phyloP scores from a whole-genome alignment of 176 grass and related monocot species.

The Raddia distichophylla region DNA sequence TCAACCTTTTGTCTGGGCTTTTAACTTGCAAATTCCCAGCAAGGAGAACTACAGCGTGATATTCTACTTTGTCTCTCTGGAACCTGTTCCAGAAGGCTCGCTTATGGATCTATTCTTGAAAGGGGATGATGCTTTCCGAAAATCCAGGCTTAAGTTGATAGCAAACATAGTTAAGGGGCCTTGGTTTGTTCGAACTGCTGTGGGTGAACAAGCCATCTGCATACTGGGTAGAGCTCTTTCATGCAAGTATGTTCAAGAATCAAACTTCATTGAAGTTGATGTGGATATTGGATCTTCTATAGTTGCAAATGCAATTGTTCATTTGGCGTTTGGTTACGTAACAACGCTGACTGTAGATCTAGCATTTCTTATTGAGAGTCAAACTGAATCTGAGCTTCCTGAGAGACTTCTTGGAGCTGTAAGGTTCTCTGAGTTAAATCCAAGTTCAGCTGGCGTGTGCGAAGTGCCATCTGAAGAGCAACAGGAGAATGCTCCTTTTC shows the following conservation, averaged over 20 bases:
- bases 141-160: slow-evolving; percentile 93
- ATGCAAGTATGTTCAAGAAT: slow-evolving; percentile 74
- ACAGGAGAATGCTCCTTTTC: slow-evolving; percentile 44
- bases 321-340: slow-evolving; percentile 90
- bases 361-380: slow-evolving; percentile 89
- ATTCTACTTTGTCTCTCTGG: slow-evolving; percentile 71
- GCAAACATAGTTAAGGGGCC: slow-evolving; percentile 85
- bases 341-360: slow-evolving; percentile 81
- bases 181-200: slow-evolving; percentile 94
- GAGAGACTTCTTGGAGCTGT: slow-evolving; percentile 85
- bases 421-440: slow-evolving; percentile 81
- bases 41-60: slow-evolving; percentile 84
- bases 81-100: slow-evolving; percentile 63
- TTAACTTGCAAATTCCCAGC: slow-evolving; percentile 86
- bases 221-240: slow-evolving; percentile 81
- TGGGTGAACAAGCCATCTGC: slow-evolving; percentile 94
- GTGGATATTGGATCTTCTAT: slow-evolving; percentile 96
- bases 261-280: slow-evolving; percentile 88
- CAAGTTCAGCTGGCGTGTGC: slow-evolving; percentile 65
- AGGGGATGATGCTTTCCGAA: slow-evolving; percentile 80
- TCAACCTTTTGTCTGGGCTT: slow-evolving; percentile 88
- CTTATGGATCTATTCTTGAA: slow-evolving; percentile 90
- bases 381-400: slow-evolving; percentile 85
- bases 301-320: slow-evolving; percentile 93
- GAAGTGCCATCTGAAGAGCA: slow-evolving; percentile 55